Percentiles rank a stretch among this genome's conserved stretches.
These are phyloP conservation scores for Boletus edulis DNA, from an alignment of 768 basidiomycete genomes.

Conservation along the genomic window DNA sequence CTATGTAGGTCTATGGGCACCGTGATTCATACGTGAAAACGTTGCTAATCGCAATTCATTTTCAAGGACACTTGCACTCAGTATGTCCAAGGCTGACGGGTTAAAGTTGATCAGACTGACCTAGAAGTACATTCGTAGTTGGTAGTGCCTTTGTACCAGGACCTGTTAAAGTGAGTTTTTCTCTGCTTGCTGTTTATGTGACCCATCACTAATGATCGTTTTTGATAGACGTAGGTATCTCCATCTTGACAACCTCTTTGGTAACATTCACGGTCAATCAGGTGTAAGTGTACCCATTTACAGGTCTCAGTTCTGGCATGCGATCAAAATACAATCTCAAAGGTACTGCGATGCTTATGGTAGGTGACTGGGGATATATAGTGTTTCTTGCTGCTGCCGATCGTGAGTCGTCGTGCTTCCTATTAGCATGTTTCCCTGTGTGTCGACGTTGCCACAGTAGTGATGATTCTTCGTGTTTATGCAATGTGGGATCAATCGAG, in stretches of 20 bases:
- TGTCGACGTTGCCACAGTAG: slow-evolving; percentile 1
- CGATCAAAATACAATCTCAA: not conserved
- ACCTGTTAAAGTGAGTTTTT: not conserved
- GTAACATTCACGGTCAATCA: not conserved
- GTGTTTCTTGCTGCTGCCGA: slow-evolving; percentile 9
- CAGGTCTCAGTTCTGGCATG: not conserved
- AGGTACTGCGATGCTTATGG: not conserved
- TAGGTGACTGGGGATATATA: slow-evolving; percentile 1
- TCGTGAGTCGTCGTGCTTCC: not conserved
- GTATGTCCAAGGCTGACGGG: not conserved
- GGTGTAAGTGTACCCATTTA: slow-evolving; percentile 9
- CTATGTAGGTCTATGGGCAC: not conserved
- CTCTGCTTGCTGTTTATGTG: not conserved
- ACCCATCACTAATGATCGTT: not conserved
- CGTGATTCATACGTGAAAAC: not conserved
- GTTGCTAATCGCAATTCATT: not conserved
- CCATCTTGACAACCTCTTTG: not conserved
- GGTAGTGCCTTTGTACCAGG: slow-evolving; percentile 3
- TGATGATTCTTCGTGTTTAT: slow-evolving; percentile 19
- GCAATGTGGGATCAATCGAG: slow-evolving; percentile 12
- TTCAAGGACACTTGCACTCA: not conserved
- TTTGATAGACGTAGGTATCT: slow-evolving; percentile 7
- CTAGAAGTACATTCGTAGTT: not conserved
- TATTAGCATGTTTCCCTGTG: not conserved
- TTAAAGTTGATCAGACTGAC: not conserved